Base-by-base conservation (phyloP, 2,329 filamentous ascomycete species). In the Pyrenophora graminea region DNA sequence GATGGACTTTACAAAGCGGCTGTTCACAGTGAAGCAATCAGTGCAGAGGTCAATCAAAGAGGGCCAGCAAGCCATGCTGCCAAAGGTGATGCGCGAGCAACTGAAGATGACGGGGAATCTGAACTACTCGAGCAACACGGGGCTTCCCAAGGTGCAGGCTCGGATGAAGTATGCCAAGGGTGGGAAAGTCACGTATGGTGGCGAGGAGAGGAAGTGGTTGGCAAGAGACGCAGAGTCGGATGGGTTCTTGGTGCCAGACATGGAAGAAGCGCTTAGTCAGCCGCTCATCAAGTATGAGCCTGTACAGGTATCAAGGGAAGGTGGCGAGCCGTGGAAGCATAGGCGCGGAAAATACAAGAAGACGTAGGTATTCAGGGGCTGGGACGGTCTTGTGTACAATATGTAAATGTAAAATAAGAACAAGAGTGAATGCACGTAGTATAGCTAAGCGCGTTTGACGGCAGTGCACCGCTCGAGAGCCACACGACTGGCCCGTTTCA, bases 1-100 rank as follows among this genome's bases (percentile, higher is more conserved):
- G 2, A 9, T 19, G 0, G 30, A 64, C 19, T 45, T 61, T 6
- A 62, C 52, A 1, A 44, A 39, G 5, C 43, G 61, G 12, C n/a
- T 66, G 2, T 33, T 56, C 9, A 47, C 36, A 8, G 52, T 68
- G 13, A 61, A 67, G 39, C 6, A 2, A 1, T 34, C 46, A 1
- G 64, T 68, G 2, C 12, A 27, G 21, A 7, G 36, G 2, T 45
- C 45, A 5, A 51, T 67, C 7, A 17, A 36, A 10, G 1, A 48
- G 6, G 59, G 61, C 8, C 41, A 32, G 13, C 49, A 58, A 17
- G 9, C 21, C 31, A 37, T 58, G 41, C 32, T 66, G 10, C 62
- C 64, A 6, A 49, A 12, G 39, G 8, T 4, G 6, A 19, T 58
- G 19, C 60, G 61, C 1, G 5, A 39, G 19, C 25, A 45, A 25